Percentiles rank a stretch among this genome's conserved stretches.
phyloP scores from a whole-genome alignment of 2,329 filamentous ascomycete species.

The Colletotrichum lini region DNA sequence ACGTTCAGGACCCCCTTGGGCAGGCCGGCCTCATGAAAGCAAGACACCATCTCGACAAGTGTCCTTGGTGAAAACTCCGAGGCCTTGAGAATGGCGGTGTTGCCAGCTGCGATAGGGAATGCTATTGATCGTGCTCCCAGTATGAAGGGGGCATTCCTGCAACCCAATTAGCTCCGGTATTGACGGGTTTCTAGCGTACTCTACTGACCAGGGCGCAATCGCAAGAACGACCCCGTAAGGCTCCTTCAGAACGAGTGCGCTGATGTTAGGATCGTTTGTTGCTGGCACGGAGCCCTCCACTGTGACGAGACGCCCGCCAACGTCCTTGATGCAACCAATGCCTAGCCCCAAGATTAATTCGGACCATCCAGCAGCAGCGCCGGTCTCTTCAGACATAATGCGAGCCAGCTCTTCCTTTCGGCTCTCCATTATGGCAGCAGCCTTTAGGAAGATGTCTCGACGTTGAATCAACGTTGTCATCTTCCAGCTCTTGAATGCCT shows the following conservation, averaged over 20 bases:
- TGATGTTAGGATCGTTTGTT: conserved; percentile 60
- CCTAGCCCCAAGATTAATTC: conserved; percentile 54
- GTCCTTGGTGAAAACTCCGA: conserved; percentile 77
- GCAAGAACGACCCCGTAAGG: conserved; percentile 85
- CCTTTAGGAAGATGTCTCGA: conserved; percentile 73
- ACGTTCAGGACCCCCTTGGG: conserved; percentile 83
- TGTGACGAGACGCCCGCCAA: conserved; percentile 54
- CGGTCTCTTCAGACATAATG: conserved; percentile 64
- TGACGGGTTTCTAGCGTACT: not conserved
- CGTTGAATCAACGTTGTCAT: conserved; percentile 69
- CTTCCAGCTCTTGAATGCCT: conserved; percentile 75
- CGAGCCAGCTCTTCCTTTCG: conserved; percentile 67
- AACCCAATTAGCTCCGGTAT: conserved; percentile 23
- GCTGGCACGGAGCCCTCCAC: conserved; percentile 52
- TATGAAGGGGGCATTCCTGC: conserved; percentile 71
- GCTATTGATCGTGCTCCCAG: conserved; percentile 68
- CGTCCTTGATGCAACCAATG: conserved; percentile 53
- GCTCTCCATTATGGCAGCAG: conserved; percentile 70
- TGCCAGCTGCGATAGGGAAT: conserved; percentile 82
- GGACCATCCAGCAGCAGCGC: conserved; percentile 45
- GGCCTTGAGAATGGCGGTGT: conserved; percentile 81
- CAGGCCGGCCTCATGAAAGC: conserved; percentile 82
- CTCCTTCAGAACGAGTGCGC: conserved; percentile 74
- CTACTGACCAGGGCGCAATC: conserved; percentile 83
- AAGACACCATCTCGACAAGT: conserved; percentile 72